phyloP scores from a whole-genome alignment of 1,284 basidiomycete genomes.

The Apiotrichum mycotoxinovorans region DNA sequence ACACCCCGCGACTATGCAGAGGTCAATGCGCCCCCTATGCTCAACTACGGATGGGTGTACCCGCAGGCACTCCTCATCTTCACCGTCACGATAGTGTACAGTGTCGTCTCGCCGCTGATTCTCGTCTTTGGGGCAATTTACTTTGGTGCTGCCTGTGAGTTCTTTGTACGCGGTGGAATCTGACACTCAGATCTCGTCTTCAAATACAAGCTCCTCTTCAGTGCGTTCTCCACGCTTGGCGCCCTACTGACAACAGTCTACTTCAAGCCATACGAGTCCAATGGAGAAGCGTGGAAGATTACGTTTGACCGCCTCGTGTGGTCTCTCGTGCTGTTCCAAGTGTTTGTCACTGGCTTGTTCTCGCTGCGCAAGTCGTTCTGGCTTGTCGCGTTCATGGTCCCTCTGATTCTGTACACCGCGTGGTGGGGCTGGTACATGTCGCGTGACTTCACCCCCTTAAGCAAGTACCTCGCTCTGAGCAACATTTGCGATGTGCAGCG shows the following conservation, averaged over 20 bases:
- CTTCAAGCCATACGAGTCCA: slow-evolving; percentile 51
- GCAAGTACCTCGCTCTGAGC: slow-evolving; percentile 71
- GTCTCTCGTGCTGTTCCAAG: slow-evolving; percentile 76
- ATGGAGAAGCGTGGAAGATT: slow-evolving; percentile 70
- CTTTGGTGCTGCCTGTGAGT: slow-evolving; percentile 74
- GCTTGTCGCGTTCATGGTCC: slow-evolving; percentile 65
- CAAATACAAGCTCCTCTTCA: slow-evolving; percentile 95
- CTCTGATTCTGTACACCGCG: slow-evolving; percentile 70
- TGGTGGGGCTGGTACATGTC: slow-evolving; percentile 77
- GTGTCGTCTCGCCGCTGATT: slow-evolving; percentile 90
- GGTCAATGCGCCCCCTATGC: slow-evolving; percentile 93
- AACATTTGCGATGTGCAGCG: slow-evolving; percentile 82
- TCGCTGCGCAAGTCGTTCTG: slow-evolving; percentile 69
- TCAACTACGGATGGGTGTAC: slow-evolving; percentile 88
- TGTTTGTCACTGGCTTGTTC: slow-evolving; percentile 94
- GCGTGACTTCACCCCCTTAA: slow-evolving; percentile 67
- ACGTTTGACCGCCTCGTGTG: slow-evolving; percentile 82
- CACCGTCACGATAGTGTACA: slow-evolving; percentile 89
- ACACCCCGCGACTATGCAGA: slow-evolving; percentile 74
- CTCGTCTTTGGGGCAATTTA: slow-evolving; percentile 91
- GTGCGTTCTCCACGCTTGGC: slow-evolving; percentile 54
- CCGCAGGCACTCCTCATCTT: slow-evolving; percentile 94
- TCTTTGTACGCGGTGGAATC: not conserved
- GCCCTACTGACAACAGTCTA: slow-evolving; percentile 32
- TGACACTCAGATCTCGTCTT: slow-evolving; percentile 67